Evolutionary conservation across 371 early-diverging fungal genomes (phyloP).

Genomic region (Dentiscutata heterogama): DNA sequence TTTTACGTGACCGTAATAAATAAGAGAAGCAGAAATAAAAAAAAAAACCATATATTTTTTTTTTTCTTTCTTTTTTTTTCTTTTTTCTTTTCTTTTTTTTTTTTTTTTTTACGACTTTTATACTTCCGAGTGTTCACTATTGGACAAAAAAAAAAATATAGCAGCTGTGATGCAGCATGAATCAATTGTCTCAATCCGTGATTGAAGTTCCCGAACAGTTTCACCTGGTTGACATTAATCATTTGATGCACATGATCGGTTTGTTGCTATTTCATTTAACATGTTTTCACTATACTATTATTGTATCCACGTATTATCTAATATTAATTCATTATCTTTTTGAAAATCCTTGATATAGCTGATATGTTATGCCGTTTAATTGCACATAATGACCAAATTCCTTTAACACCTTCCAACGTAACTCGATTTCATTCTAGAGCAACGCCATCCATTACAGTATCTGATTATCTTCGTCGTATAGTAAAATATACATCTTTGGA

Average conservation of each 20-base stretch:
- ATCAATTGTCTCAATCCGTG: slow-evolving; percentile 49
- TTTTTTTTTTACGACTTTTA: slow-evolving; percentile 47
- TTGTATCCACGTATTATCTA: neutral
- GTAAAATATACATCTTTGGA: slow-evolving; percentile 93
- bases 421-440: slow-evolving; percentile 97
- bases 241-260: slow-evolving; percentile 83
- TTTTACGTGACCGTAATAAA: neutral
- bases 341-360: slow-evolving; percentile 57
- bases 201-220: slow-evolving; percentile 74
- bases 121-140: slow-evolving; percentile 51
- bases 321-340: neutral
- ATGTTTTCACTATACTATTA: neutral
- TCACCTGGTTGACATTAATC: slow-evolving; percentile 75
- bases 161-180: slow-evolving; percentile 49
- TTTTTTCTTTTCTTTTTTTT: slow-evolving; percentile 30
- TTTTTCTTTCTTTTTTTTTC: neutral
- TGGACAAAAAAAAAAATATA: slow-evolving; percentile 41
- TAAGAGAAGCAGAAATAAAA: slow-evolving; percentile 17
- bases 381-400: slow-evolving; percentile 90
- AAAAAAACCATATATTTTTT: neutral
- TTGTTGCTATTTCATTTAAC: slow-evolving; percentile 42
- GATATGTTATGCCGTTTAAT: slow-evolving; percentile 82
- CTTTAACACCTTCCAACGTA: slow-evolving; percentile 78
- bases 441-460: slow-evolving; percentile 87
- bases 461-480: slow-evolving; percentile 85